These are phyloP conservation scores for Lecanoromycetidae sp. DNA, from an alignment of 2,329 filamentous ascomycete genomes.

Conservation along the genomic window DNA sequence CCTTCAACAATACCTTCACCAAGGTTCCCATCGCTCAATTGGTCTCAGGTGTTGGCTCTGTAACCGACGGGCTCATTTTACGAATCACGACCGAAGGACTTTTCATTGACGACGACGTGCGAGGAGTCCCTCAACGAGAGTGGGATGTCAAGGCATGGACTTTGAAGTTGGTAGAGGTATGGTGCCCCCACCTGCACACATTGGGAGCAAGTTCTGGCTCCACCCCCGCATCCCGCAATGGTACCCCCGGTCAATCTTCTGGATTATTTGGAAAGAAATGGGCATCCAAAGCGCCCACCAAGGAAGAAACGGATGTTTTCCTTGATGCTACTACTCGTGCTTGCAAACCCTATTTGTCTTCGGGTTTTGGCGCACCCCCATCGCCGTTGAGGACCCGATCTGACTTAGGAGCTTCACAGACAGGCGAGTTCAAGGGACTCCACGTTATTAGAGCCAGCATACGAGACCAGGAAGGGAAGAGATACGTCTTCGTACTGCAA, in stretches of 20 bases:
- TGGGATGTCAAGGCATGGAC: conserved; percentile 99
- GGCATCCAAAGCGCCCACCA: conserved; percentile 42
- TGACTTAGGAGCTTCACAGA: conserved; percentile 25
- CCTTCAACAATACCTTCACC: conserved; percentile 79
- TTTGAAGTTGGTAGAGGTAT: conserved; percentile 82
- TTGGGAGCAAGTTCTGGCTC: conserved; percentile 30
- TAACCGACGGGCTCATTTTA: conserved; percentile 85
- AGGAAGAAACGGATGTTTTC: conserved; percentile 56
- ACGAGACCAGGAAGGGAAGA: conserved; percentile 48
- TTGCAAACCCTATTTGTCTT: conserved; percentile 48
- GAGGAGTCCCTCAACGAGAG: conserved; percentile 82
- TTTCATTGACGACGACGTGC: conserved; percentile 93
- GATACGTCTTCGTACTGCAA: conserved; percentile 49
- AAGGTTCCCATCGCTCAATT: conserved; percentile 86
- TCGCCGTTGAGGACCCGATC: conserved; percentile 14
- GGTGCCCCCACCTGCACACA: conserved; percentile 52
- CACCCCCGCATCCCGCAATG: conserved; percentile 30
- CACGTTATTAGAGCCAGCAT: conserved; percentile 47
- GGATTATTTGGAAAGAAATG: conserved; percentile 34
- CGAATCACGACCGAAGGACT: conserved; percentile 87
- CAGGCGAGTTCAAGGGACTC: conserved; percentile 34
- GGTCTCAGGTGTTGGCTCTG: conserved; percentile 66
- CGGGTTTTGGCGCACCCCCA: conserved; percentile 31
- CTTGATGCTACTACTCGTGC: conserved; percentile 49
- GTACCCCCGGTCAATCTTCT: conserved; percentile 18